Conservation (phyloP, 2,329 filamentous ascomycete species). For the Talaromyces islandicus region DNA sequence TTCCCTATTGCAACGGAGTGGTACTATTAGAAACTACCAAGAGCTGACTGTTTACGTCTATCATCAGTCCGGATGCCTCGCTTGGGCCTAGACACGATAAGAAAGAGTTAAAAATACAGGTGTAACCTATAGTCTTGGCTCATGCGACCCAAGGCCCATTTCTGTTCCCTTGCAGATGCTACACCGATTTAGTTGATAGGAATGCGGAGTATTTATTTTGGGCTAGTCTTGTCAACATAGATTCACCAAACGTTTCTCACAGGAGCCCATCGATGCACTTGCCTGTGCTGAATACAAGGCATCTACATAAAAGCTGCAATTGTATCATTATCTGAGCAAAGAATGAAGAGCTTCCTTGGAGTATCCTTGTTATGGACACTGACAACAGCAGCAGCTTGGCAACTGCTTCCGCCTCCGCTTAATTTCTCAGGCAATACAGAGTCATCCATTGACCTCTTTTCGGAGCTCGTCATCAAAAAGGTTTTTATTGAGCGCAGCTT, state of each 20-base stretch:
- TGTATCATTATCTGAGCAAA: neutral
- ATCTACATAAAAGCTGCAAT: neutral
- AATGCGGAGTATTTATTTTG: neutral
- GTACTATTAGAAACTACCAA: neutral
- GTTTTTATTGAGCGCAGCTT: conserved; percentile 41
- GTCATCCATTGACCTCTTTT: neutral
- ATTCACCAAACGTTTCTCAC: neutral
- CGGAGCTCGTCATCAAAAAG: conserved; percentile 14
- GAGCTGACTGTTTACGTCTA: neutral
- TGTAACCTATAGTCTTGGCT: neutral
- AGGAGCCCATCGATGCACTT: neutral
- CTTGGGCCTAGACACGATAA: neutral
- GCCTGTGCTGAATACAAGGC: neutral
- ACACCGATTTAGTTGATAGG: neutral
- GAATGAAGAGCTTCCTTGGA: neutral
- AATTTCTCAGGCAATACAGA: conserved; percentile 8
- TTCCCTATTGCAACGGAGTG: neutral
- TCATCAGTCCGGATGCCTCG: neutral
- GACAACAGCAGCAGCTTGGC: conserved; percentile 23
- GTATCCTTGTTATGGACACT: neutral
- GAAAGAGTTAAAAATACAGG: neutral
- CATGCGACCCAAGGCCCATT: neutral
- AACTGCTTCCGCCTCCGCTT: conserved; percentile 34
- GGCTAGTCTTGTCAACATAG: neutral
- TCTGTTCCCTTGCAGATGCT: neutral